Percentiles rank a stretch among this genome's conserved stretches.
These are phyloP conservation scores for Priceomyces castillae DNA, from an alignment of 805 yeast species.

Conservation along the genomic window DNA sequence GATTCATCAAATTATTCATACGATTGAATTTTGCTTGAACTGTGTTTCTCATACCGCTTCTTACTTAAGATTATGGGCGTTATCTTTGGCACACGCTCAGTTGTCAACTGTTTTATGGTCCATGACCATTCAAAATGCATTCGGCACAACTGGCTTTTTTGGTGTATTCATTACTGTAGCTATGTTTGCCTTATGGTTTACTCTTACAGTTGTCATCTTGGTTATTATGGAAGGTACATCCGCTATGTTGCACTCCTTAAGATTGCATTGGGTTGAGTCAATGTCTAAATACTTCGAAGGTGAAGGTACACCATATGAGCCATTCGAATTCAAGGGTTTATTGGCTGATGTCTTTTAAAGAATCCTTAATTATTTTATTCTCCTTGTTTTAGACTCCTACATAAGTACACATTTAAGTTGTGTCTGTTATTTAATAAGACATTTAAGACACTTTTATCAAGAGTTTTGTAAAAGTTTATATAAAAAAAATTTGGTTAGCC, in stretches of 20 bases:
- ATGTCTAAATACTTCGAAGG: conserved; percentile 98
- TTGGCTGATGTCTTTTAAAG: conserved; percentile 20
- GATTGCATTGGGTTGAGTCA: conserved; percentile 99
- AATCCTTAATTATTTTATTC: background rate
- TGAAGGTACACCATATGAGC: conserved; percentile 87
- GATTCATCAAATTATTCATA: conserved; percentile 96
- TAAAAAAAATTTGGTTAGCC: background rate
- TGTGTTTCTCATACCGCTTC: conserved; percentile 99
- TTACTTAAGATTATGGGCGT: conserved; percentile 93
- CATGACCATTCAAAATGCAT: conserved; percentile 86
- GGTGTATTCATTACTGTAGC: conserved; percentile 76
- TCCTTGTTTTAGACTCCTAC: background rate
- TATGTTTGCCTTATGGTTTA: conserved; percentile 93
- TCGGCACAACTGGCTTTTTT: conserved; percentile 56
- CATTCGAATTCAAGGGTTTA: conserved; percentile 66
- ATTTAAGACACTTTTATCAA: background rate
- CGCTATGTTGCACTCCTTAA: conserved; percentile 97
- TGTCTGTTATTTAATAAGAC: background rate
- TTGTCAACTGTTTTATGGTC: conserved; percentile 92
- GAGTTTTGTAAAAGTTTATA: background rate
- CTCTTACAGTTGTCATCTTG: conserved; percentile 82
- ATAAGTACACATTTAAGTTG: background rate
- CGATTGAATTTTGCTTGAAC: conserved; percentile 95
- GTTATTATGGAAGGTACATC: conserved; percentile 99
- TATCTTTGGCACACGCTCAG: conserved; percentile 96